Conservation (phyloP, 2,329 filamentous ascomycete genomes). For the Beauveria sp. region DNA sequence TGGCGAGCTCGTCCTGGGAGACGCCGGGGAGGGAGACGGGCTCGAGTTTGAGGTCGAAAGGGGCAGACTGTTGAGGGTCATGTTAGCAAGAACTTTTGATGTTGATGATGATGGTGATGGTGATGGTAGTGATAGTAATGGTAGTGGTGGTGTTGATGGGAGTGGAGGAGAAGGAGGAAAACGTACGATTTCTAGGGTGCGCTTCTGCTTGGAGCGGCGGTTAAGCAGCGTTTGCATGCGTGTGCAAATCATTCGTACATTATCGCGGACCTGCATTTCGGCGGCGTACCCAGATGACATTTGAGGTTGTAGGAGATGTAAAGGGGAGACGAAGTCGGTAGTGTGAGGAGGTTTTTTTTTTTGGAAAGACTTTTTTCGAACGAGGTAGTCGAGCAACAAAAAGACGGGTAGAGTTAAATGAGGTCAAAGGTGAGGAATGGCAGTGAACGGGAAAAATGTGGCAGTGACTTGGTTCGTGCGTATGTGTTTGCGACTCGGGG, state of each 20-base stretch:
- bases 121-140: no score
- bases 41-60: conserved; percentile 51
- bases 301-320: not conserved
- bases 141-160: not conserved
- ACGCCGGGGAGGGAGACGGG: conserved; percentile 46
- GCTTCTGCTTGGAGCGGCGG: conserved; percentile 35
- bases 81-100: conserved; percentile 17
- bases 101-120: not conserved
- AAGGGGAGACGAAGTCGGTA: no score
- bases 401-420: not conserved
- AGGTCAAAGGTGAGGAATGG: not conserved
- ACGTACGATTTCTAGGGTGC: conserved; percentile 39
- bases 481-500: conserved; percentile 1
- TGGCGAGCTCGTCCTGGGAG: conserved; percentile 48
- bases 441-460: not conserved
- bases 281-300: conserved; percentile 2
- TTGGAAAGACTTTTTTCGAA: not conserved
- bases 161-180: not conserved
- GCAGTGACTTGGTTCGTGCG: conserved; percentile 2
- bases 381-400: not conserved
- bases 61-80: conserved; percentile 42
- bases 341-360: no score
- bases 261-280: conserved; percentile 27
- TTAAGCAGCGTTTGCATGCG: conserved; percentile 37
- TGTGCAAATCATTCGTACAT: conserved; percentile 36